phyloP scores from a whole-genome alignment of 2,329 filamentous ascomycete species.

The Fusarium chuoi region DNA sequence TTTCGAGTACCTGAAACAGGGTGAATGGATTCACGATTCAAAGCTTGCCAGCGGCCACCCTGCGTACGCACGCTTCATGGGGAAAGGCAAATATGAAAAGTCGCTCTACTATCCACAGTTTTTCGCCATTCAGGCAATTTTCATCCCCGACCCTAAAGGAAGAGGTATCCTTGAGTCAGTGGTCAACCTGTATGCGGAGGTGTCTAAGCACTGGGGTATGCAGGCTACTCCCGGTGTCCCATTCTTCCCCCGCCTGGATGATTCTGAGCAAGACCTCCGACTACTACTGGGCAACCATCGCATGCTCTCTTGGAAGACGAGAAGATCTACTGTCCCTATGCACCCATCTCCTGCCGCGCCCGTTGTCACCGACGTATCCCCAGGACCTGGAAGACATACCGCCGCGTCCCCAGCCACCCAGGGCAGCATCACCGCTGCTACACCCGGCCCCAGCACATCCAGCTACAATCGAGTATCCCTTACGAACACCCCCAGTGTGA shows the following conservation, averaged over 20 bases:
- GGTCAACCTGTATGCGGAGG: not conserved
- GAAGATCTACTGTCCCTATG: not conserved
- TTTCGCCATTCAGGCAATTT: not conserved
- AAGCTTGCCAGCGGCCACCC: not conserved
- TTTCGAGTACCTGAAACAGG: rapidly evolving
- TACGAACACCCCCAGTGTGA: too few relatives aligned
- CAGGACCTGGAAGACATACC: not conserved
- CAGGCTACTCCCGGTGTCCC: not conserved
- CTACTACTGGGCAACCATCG: not conserved
- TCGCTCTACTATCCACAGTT: not conserved
- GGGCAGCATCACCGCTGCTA: not conserved
- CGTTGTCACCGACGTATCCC: not conserved
- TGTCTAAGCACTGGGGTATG: not conserved
- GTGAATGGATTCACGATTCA: not conserved
- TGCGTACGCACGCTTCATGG: not conserved
- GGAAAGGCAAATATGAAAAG: not conserved
- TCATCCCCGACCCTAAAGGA: not conserved
- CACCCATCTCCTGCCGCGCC: not conserved
- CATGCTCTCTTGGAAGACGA: too few relatives aligned
- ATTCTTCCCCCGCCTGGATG: not conserved
- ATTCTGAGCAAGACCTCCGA: not conserved
- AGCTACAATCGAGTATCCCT: not conserved
- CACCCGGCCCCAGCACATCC: not conserved
- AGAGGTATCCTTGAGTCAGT: not conserved
- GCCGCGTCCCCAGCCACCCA: too few relatives aligned